Conservation (phyloP, 768 basidiomycete species). For the Psilocybe cyanescens region DNA sequence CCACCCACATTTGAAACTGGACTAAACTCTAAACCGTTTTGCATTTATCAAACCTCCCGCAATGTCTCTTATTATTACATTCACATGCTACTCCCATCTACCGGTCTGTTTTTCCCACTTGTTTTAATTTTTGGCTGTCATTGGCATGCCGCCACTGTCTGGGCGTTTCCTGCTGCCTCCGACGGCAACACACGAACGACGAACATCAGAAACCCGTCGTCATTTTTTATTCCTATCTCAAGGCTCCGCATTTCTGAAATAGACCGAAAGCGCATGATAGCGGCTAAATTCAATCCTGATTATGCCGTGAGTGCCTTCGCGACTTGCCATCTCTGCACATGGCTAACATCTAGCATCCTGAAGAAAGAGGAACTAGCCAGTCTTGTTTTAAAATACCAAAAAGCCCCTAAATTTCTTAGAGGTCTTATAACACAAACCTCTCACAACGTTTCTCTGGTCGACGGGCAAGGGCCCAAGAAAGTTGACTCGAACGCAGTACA, state of each 20-base stretch:
- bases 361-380: constrained; percentile 21
- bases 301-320: constrained; percentile 3
- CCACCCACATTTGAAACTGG: not conserved
- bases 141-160: not conserved
- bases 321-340: too few species aligned
- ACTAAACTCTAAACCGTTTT: not conserved
- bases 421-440: not conserved
- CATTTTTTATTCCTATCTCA: constrained; percentile 7
- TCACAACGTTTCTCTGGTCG: not conserved
- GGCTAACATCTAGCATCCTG: too few species aligned
- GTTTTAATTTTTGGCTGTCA: not conserved
- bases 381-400: constrained; percentile 23
- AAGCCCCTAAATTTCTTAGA: constrained; percentile 18
- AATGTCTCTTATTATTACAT: not conserved
- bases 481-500: not conserved
- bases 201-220: not conserved
- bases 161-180: not conserved
- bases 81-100: not conserved
- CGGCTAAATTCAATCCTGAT: constrained; percentile 1
- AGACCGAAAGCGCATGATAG: not conserved
- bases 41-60: not conserved
- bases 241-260: not conserved
- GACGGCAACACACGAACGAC: not conserved
- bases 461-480: not conserved
- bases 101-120: not conserved